Evolutionary conservation across 2,329 filamentous ascomycete genomes (phyloP), one percentile per base, ranked within the genome.

Genomic region (Onygenales sp.): DNA sequence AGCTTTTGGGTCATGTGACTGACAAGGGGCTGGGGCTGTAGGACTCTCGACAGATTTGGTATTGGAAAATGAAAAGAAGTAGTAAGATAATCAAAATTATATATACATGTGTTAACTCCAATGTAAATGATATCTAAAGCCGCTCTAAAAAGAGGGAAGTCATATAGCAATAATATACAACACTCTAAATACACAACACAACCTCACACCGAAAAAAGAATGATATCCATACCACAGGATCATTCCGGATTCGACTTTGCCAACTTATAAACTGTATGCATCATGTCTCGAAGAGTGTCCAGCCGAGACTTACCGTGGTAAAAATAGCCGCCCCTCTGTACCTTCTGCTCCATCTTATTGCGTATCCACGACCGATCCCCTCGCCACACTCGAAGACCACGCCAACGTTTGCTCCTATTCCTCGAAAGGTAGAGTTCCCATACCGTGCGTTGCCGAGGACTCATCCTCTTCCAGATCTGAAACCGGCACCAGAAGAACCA

Each of bases 401-500:
- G 47, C 47, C 47, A 49, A 21, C 47, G 47, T 7, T 49, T 49
- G 13, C 35, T 31, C 32, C 47, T 21, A n/a, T 49, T 49, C 17
- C 41, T 49, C 35, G 39, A 17, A 9, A 39, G 47, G 47, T 49
- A 49, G 35, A 49, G 47, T 35, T 31, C 41, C 47, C 47, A 49
- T 17, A 39, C 47, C 7, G 41, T 7, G 21, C 36, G n/a, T 38
- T 49, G 35, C 3, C 32, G 35, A 17, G 39, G 35, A 5, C 32
- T 41, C 47, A 49, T 49, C 7, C 41, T 35, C 14, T 27, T 11
- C 47, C 47, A 49, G 36, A 49, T 49, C 11, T 49, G 47, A n/a
- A 49, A 7, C 11, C 47, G 10, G 21, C 47, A 49, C 47, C 47
- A 49, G 47, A 49, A 49, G 31, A 49, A 11, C 47, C 47, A 49